Evolutionary conservation across 768 basidiomycete genomes (phyloP).

Genomic region (Infundibulicybe gibba): DNA sequence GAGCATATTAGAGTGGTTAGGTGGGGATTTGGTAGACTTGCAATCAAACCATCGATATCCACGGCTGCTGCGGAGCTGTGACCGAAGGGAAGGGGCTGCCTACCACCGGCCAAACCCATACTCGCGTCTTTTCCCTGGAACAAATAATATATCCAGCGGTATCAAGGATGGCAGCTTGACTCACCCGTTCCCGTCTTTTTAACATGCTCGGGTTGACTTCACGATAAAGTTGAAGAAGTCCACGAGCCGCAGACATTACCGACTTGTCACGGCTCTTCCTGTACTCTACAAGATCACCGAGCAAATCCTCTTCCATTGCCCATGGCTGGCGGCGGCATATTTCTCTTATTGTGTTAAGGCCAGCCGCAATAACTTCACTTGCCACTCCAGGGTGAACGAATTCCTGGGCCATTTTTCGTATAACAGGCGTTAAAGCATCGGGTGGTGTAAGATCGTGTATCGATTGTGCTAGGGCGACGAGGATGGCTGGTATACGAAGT

Average conservation of each 20-base stretch:
- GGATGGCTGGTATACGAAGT: conserved; percentile 87
- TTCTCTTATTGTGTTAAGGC: conserved; percentile 94
- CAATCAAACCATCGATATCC: conserved; percentile 87
- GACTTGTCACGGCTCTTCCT: conserved; percentile 93
- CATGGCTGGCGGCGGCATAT: conserved; percentile 94
- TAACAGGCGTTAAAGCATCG: conserved; percentile 83
- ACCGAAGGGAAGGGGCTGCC: conserved; percentile 77
- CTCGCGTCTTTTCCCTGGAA: conserved; percentile 84
- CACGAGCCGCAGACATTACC: conserved; percentile 85
- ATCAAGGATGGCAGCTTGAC: conserved; percentile 14
- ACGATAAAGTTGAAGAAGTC: conserved; percentile 86
- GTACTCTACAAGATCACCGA: conserved; percentile 93
- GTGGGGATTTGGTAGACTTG: conserved; percentile 33
- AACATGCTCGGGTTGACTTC: conserved; percentile 94
- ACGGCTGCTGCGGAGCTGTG: conserved; percentile 69
- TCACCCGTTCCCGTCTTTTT: conserved; percentile 80
- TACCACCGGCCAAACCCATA: conserved; percentile 65
- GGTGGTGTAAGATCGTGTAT: conserved; percentile 95
- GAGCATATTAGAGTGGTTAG: neutral
- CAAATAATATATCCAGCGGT: conserved; percentile 6
- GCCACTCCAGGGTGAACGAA: conserved; percentile 98
- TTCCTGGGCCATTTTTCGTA: conserved; percentile 90
- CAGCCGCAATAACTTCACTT: conserved; percentile 92
- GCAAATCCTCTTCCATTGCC: conserved; percentile 93
- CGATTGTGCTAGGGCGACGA: conserved; percentile 91